Evolutionary conservation across 192 early-diverging fungal genomes (phyloP), one percentile per base, ranked within the genome.

Genomic region (Coemansia sp.): DNA sequence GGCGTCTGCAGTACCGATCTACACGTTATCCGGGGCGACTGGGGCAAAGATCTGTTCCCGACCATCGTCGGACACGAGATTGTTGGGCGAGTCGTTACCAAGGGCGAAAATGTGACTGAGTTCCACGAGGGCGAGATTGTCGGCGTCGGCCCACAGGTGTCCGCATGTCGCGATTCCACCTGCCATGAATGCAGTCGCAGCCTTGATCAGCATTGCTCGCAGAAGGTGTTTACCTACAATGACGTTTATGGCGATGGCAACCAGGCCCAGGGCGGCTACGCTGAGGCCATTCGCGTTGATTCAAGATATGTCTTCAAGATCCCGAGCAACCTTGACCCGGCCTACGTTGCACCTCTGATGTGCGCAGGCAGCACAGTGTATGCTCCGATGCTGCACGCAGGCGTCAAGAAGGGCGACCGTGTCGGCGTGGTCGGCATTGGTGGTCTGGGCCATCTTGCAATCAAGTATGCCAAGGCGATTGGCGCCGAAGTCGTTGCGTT

Each of bases 351-450:
- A 1, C 87, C 91, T 3, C 57, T 94, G 49, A 81, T 93, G 67
- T 93, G 93, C 63, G 91, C 93, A 11, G 93, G 93, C 13, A 76
- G 83, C 9, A 88, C 93, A 12, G 85, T 91, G 9, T 94, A 84
- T 66, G 70, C 78, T n/a, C 85, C 91, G 1, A 69, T 94, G 40
- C 69, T 83, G 18, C 81, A 80, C 21, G 74, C 83, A 51, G 69
- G 78, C 9, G 65, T 88, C 23, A 82, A 75, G 41, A 77, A 84
- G 8, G 89, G 87, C 13, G 78, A 74, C 17, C 66, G 74, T 2
- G 83, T 92, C n/a, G 90, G 82, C 13, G 75, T 92, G 3, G 80
- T 91, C 33, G 92, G 92, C 34, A 71, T 94, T 18, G 92, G 92
- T 13, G 90, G 90, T 23, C 71, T 93, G 27, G 87, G 89, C 21